Base-by-base conservation (phyloP, 108 stramenopile genomes). In the Pseudonitzschia delicatissima region DNA sequence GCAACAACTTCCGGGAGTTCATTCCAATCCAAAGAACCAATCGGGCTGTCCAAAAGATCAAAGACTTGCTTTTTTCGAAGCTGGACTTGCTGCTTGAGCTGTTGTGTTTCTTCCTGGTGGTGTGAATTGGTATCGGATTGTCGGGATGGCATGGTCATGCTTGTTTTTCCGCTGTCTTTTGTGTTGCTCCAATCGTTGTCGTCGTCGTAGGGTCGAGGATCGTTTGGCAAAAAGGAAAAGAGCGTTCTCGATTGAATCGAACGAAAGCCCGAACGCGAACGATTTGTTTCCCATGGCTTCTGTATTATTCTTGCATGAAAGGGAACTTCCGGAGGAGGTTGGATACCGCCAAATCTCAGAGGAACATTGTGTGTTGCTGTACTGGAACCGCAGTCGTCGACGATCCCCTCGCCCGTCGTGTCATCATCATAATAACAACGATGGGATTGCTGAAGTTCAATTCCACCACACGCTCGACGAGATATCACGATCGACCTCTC, bases 21-120 rank as follows among this genome's bases (percentile, higher is more conserved):
- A 4, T 48, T 27, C 66, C 66, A 67, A 20, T 28, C 13, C 11
- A 67, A 50, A 9, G 48, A 50, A 18, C 66, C 66, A 20, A 67
- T 35, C 33, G 66, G 66, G 55, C 66, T 57, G 39, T 67, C 39
- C 35, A 67, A 39, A 5, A 67, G 35, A 9, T 40, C 47, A 4
- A 33, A 29, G 4, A 55, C 37, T 42, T 67, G 52, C 25, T 39
- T n/a, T 23, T 45, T 27, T 21, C 31, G 32, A 37, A 53, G 20
- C 11, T 23, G 0, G 18, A 29, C 26, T 21, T 61, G 39, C 13
- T 15, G 60, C 5, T 4, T 15, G 8, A 15, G 6, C 18, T 23
- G 39, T 33, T 27, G 29, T 4, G 21, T 40, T 5, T 61, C 39
- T 55, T 44, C 35, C 35, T 67, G 45, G 39, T 23, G 17, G 5